Evolutionary conservation across 2,329 filamentous ascomycete genomes (phyloP).

Genomic region (Paraconiothyrium brasiliense): DNA sequence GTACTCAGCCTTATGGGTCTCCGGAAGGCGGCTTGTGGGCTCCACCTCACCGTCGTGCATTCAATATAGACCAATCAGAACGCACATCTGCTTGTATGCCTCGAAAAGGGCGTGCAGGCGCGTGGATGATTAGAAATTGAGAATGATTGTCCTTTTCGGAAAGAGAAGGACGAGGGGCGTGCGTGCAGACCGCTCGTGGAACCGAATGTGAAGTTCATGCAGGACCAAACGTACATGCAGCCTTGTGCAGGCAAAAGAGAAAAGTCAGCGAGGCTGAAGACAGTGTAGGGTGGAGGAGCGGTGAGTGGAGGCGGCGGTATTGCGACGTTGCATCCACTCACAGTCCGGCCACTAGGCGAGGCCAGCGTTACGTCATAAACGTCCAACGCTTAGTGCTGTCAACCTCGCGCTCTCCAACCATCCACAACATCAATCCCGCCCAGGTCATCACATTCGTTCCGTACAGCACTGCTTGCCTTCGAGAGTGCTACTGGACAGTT

Average conservation of each 20-base stretch:
- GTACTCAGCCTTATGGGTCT: constrained; percentile 37
- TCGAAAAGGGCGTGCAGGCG: constrained; percentile 18
- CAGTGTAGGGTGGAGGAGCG: constrained; percentile 12
- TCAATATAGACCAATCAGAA: constrained; percentile 24
- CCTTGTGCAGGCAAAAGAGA: constrained; percentile 2
- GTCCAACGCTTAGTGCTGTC: not conserved
- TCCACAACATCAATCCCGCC: not conserved
- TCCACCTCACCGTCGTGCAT: constrained; percentile 39
- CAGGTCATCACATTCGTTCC: not conserved
- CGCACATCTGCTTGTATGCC: not conserved
- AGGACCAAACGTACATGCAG: constrained; percentile 2
- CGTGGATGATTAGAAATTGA: constrained; percentile 12
- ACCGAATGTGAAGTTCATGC: constrained; percentile 10
- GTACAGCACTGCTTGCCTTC: not conserved
- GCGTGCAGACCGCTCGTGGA: constrained; percentile 14
- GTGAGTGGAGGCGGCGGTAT: constrained; percentile 13
- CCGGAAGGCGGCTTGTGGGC: constrained; percentile 17
- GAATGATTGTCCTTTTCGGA: not conserved
- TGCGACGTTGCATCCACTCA: constrained; percentile 15
- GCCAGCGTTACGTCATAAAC: constrained; percentile 5
- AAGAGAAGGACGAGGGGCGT: not conserved
- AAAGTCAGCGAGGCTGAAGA: constrained; percentile 10
- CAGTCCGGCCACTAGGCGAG: not conserved
- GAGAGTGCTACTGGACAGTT: not conserved
- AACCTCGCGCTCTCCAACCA: not conserved